These are phyloP conservation scores for Orbilia brochopaga DNA, from an alignment of 2,329 filamentous ascomycete species.

Conservation along the genomic window DNA sequence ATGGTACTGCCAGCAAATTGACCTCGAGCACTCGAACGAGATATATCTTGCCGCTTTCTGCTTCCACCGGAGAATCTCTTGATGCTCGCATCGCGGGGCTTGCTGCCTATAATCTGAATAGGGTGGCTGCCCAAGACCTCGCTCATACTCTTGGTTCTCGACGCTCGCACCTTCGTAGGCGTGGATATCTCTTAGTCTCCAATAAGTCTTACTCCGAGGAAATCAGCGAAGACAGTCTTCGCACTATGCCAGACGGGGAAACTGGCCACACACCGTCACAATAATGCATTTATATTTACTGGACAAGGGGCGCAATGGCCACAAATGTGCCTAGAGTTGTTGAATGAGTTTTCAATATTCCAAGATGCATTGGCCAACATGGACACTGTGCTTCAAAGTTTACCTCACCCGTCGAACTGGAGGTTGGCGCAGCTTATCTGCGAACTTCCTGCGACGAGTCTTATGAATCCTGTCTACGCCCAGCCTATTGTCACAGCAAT, in stretches of 20 bases:
- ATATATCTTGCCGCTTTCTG: slow-evolving; percentile 25
- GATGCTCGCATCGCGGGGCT: neutral
- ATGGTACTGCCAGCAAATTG: slow-evolving; percentile 3
- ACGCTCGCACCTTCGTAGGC: slow-evolving; percentile 18
- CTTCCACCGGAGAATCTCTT: slow-evolving; percentile 11
- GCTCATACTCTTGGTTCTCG: slow-evolving; percentile 17
- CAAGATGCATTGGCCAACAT: slow-evolving; percentile 15
- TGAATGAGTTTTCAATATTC: slow-evolving; percentile 47
- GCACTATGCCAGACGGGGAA: neutral
- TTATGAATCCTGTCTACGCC: slow-evolving; percentile 58
- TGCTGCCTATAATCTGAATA: neutral
- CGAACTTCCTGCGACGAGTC: slow-evolving; percentile 9
- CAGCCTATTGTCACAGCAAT: slow-evolving; percentile 65
- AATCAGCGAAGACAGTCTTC: slow-evolving; percentile 2
- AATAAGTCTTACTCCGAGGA: neutral
- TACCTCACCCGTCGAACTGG: slow-evolving; percentile 52
- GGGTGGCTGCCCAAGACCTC: slow-evolving; percentile 10
- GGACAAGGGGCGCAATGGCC: slow-evolving; percentile 62
- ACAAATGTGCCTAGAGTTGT: slow-evolving; percentile 59
- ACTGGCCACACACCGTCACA: neutral
- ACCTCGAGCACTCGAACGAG: neutral
- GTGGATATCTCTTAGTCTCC: slow-evolving; percentile 20
- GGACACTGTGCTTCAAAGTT: slow-evolving; percentile 9
- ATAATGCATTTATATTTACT: slow-evolving; percentile 58
- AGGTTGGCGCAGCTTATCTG: slow-evolving; percentile 11